Evolutionary conservation across 257 asterid species (phyloP), one percentile per base, ranked within the genome.

Genomic region (Mentha longifolia): DNA sequence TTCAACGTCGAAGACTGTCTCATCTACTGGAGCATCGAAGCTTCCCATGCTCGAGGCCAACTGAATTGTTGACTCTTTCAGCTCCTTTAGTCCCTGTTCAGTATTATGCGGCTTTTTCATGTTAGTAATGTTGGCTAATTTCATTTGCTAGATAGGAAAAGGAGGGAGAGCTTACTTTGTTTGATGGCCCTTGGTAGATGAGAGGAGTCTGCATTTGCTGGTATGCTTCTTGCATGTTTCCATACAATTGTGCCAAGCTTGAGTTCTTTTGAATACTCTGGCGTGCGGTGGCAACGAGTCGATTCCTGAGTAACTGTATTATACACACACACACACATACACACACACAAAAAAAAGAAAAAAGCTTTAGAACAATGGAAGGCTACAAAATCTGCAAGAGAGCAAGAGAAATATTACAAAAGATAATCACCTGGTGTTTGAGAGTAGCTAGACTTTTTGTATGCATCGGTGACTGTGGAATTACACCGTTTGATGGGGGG

Each of bases 391-490:
- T 7, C 25, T 59, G 31, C 67, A 67, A 50, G 19, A 67, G 28
- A 25, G 6, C 47, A 8, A 22, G 14, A n/a, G 63, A 33, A 49
- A 49, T 37, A 6, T 35, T 43, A 2, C 30, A 46, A 45, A 66
- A 16, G 39, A 15, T 28, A 54, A 65, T 68, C 42, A 92, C 97
- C 91, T 92, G 98, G 80, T 89, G 96, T 61, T 92, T 92, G 60
- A 92, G 98, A 71, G 96, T 89, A 42, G 98, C 98, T 47, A 92
- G 72, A 79, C 94, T 82, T 68, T 89, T 89, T 12, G 96, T 92
- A 66, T 92, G 98, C 98, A 92, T 92, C 42, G 98, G 98, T 17
- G 98, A 92, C 74, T 92, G 96, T 14, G 98, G 98, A 72, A 92
- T 89, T 9, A 92, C 96, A 50, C 96, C 98, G 49, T 92, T 92